Conservation (phyloP, 139 green algal genomes). For the Asterochloris erici region DNA sequence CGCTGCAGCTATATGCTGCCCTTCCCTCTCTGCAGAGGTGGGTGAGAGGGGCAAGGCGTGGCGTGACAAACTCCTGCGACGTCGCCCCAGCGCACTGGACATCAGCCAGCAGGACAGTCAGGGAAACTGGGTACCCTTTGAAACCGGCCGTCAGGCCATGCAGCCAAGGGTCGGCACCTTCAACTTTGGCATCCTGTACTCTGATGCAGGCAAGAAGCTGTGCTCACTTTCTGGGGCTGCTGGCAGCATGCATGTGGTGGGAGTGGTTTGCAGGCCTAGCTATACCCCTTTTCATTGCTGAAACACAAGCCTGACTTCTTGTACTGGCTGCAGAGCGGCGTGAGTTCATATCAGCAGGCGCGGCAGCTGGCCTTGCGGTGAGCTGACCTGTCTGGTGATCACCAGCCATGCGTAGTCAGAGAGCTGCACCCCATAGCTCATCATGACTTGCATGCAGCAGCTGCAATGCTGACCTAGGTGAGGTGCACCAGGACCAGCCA, state of each 20-base stretch:
- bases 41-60: too few species aligned
- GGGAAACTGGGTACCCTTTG: too few species aligned
- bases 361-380: conserved; percentile 74
- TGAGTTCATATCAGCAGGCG: conserved; percentile 83
- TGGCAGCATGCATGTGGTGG: too few species aligned
- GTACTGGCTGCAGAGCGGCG: conserved; percentile 50
- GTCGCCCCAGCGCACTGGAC: too few species aligned
- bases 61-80: too few species aligned
- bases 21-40: too few species aligned
- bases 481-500: too few species aligned
- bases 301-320: too few species aligned
- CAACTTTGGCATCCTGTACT: neutral
- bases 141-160: neutral
- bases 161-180: neutral
- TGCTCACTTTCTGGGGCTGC: neutral
- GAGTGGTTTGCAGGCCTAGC: conserved; percentile 14
- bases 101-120: too few species aligned
- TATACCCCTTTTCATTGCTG: conserved; percentile 6
- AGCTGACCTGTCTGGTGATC: neutral
- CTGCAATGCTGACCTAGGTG: neutral
- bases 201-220: neutral
- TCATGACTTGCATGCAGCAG: neutral
- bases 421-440: neutral
- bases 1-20: too few species aligned
- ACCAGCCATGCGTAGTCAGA: neutral